A percentile compares a stretch with the other conserved stretches of the same genome.
phyloP scores from a whole-genome alignment of 192 early-diverging fungal genomes.

The Mortierella claussenii region DNA sequence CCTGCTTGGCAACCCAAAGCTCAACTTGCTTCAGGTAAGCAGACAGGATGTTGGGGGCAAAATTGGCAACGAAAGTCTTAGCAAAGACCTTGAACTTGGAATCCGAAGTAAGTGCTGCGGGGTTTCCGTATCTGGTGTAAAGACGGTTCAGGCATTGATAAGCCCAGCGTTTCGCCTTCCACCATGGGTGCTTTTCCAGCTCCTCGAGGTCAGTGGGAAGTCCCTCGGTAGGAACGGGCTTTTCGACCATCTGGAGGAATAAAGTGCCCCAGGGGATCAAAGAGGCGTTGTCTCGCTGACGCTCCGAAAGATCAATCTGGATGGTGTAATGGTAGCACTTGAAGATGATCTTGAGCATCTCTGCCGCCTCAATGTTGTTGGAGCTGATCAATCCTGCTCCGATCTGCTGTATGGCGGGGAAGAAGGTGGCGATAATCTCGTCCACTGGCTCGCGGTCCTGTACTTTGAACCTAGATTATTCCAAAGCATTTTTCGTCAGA shows the following conservation, averaged over 20 bases:
- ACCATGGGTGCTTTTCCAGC: constrained; percentile 84
- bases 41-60: constrained; percentile 88
- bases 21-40: constrained; percentile 88
- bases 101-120: constrained; percentile 64
- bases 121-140: constrained; percentile 78
- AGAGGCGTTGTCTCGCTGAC: constrained; percentile 70
- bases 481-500: too few species aligned
- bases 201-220: constrained; percentile 75
- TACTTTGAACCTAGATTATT: constrained; percentile 60
- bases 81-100: constrained; percentile 74
- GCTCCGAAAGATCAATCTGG: constrained; percentile 67
- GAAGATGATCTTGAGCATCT: constrained; percentile 85
- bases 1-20: constrained; percentile 71
- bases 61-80: constrained; percentile 84
- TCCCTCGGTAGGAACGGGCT: constrained; percentile 65
- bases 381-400: constrained; percentile 70
- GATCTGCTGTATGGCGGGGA: constrained; percentile 84
- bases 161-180: constrained; percentile 98
- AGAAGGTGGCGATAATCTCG: constrained; percentile 78
- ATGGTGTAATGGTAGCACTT: constrained; percentile 85
- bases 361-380: constrained; percentile 78
- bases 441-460: constrained; percentile 73
- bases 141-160: constrained; percentile 87
- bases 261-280: constrained; percentile 91
- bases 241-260: constrained; percentile 85